phyloP scores from a whole-genome alignment of 148 eudicot genomes.

The Silene latifolia region DNA sequence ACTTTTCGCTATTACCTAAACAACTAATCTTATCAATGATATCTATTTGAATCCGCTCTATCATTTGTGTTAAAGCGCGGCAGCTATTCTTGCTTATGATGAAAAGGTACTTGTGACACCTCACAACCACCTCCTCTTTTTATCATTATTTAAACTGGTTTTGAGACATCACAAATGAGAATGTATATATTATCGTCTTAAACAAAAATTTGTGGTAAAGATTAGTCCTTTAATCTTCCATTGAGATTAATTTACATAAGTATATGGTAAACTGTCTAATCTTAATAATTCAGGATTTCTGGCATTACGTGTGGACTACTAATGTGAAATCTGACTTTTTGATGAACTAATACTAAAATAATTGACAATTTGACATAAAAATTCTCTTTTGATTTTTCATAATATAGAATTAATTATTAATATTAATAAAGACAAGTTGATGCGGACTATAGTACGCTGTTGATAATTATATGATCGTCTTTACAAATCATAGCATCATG shows the following conservation, averaged over 20 bases:
- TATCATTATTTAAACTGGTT: too few species aligned
- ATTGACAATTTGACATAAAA: not conserved
- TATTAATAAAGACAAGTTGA: not conserved
- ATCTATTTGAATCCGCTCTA: too few species aligned
- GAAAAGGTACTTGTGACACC: too few species aligned
- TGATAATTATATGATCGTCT: not conserved
- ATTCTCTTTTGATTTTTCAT: not conserved
- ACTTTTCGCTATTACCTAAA: too few species aligned
- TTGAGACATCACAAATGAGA: too few species aligned
- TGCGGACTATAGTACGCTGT: not conserved
- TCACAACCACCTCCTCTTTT: too few species aligned
- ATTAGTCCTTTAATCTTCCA: not conserved
- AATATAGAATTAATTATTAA: not conserved
- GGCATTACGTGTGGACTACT: constrained; percentile 9
- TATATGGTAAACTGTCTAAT: not conserved
- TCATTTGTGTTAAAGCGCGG: too few species aligned
- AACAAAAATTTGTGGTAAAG: not conserved
- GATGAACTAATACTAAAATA: not conserved
- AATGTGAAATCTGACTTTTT: constrained; percentile 4
- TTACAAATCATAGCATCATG: not conserved
- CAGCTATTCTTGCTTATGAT: too few species aligned
- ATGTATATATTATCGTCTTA: too few species aligned
- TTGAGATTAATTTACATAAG: not conserved
- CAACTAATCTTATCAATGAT: too few species aligned
- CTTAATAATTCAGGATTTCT: not conserved